These are phyloP conservation scores for Fusarium lyarnte DNA, from an alignment of 2,329 filamentous ascomycete species.

Conservation along the genomic window DNA sequence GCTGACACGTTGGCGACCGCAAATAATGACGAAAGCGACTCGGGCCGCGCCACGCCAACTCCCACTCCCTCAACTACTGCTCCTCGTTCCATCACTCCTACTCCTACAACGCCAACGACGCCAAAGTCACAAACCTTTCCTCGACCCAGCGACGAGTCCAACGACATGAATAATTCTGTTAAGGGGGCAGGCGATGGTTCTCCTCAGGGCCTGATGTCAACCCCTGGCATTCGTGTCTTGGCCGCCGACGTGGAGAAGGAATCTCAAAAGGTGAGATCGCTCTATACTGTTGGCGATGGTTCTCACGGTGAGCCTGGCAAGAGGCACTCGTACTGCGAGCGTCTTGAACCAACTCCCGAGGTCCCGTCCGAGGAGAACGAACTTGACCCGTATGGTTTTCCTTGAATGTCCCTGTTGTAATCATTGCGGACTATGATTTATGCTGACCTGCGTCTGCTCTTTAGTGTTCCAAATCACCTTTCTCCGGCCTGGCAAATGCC, in stretches of 20 bases:
- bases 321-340: conserved; percentile 58
- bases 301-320: conserved; percentile 63
- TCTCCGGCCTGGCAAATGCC: conserved; percentile 50
- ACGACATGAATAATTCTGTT: conserved; percentile 34
- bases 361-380: conserved; percentile 62
- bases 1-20: conserved; percentile 13
- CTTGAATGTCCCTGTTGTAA: conserved; percentile 48
- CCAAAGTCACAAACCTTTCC: conserved; percentile 34
- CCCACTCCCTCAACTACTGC: conserved; percentile 25
- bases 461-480: conserved; percentile 45
- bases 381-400: conserved; percentile 67
- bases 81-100: conserved; percentile 15
- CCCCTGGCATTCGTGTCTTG: conserved; percentile 63
- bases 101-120: conserved; percentile 37
- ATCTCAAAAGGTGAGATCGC: conserved; percentile 74
- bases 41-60: conserved; percentile 35
- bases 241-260: conserved; percentile 67
- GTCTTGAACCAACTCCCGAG: conserved; percentile 60
- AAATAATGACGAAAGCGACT: conserved; percentile 32
- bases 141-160: conserved; percentile 40
- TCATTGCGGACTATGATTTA: conserved; percentile 37
- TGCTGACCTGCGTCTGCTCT: conserved; percentile 42
- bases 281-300: conserved; percentile 67
- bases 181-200: conserved; percentile 19
- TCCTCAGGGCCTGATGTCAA: conserved; percentile 35